Evolutionary conservation across 78 protist species (phyloP), one percentile per base, ranked within the genome.

Genomic region (Speleostelium caveatum): DNA sequence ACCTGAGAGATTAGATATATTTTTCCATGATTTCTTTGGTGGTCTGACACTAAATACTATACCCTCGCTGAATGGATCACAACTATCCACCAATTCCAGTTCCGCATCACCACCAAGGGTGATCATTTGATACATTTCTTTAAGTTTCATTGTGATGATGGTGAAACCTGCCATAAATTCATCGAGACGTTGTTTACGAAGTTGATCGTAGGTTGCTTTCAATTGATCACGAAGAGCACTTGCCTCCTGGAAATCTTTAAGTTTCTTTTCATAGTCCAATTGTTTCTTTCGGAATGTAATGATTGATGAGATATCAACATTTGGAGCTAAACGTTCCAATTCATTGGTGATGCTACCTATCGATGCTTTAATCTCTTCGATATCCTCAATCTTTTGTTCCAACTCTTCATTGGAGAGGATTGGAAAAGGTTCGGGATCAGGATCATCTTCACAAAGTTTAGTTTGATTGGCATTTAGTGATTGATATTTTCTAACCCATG

Each of bases 61-160:
- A 69, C 99, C 99, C 74, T 99, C 99, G 5, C 96, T 68, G 78
- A 99, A 99, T 12, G 99, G 99, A 42, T 99, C 99, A 26, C 90
- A 69, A 24, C 88, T 32, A 93, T 99, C 99, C 32, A 96, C 98
- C 26, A 98, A 96, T 94, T 99, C 99, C 30, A 99, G 86, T 96
- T 99, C 99, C 8, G 99, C 99, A 73, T 99, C 99, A 49, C 99
- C 99, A n/a, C 99, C 99, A 2, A 96, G 86, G 4, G 99, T 98
- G 76, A 99, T 96, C 99, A 97, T 98, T 88, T 96, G 98, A 74
- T 58, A 90, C 89, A 97, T 93, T 45, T 93, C 95, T 42, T 99
- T 99, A 33, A 99, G 96, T 49, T 96, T 94, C 79, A 56, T 24
- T 4, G 99, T 87, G 89, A 99, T 98, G 21, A 32, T 39, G 7